Base-by-base conservation (phyloP, 1,139 yeast species). In the Lizanozyma gosingica region DNA sequence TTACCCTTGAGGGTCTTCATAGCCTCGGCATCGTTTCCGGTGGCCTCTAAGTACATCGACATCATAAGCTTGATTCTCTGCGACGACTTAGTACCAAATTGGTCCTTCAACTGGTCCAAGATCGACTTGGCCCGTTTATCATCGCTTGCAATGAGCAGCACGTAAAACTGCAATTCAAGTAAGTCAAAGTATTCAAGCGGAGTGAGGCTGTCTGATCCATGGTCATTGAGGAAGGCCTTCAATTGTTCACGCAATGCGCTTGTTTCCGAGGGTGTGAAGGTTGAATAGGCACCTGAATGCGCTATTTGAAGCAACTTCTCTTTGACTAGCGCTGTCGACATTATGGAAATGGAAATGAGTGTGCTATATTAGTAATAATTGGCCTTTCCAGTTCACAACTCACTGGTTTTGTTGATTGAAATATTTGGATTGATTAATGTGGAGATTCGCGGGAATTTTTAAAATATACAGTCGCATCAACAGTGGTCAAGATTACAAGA, bases 121-220 rank as follows among this genome's bases (percentile, higher is more conserved):
- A 78, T 67, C 14, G 73, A 61, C 50, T 80, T 77, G 14, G 96
- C 95, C 48, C 79, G 87, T 1, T 67, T 62, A 52, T 87, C 95
- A 45, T 78, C 73, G 38, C 76, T 68, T n/a, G 85, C 63, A 45
- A 81, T 65, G 35, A 87, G 59, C 2, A 80, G 65, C 37, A 88
- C 65, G 53, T 78, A 79, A 56, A 86, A 85, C 42, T 83, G 80
- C 53, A 86, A 72, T 55, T 85, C 95, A 46, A 79, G 67, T 33
- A 88, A 60, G 14, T 73, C 67, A 55, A 72, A 80, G 44, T 75
- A 66, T 40, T 82, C 86, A 14, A 65, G 29, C 11, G 29, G 29
- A 6, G 29, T 22, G 11, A 22, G 29, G 6, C 11, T 22, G 29
- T 22, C 29, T 22, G 29, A 22, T 22, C 9, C 6, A 22, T 22